These are phyloP conservation scores for Globisporangium takayamanum DNA, from an alignment of 352 stramenopile genomes.

Conservation along the genomic window DNA sequence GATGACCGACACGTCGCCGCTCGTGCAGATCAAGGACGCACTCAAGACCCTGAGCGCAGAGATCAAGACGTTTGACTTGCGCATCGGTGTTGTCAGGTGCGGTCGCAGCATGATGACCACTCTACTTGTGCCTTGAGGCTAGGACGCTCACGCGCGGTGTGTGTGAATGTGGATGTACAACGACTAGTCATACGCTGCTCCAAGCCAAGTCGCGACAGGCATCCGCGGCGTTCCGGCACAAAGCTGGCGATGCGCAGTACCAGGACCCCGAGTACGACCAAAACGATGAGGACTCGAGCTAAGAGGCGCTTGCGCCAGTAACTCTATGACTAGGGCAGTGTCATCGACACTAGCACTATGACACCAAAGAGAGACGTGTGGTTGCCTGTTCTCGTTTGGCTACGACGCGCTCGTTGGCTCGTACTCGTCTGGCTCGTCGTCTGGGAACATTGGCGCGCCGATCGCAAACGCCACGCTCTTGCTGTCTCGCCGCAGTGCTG, in stretches of 20 bases:
- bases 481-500: conserved; percentile 6
- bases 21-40: conserved; percentile 81
- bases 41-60: conserved; percentile 68
- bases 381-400: not conserved
- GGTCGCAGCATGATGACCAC: not conserved
- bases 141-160: not conserved
- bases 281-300: conserved; percentile 78
- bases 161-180: not conserved
- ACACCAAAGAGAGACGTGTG: not conserved
- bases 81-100: conserved; percentile 68
- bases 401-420: not conserved
- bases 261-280: conserved; percentile 73
- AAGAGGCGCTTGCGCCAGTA: not conserved
- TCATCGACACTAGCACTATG: not conserved
- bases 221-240: conserved; percentile 30
- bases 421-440: conserved; percentile 18
- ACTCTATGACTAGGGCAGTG: not conserved
- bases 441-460: conserved; percentile 19
- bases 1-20: conserved; percentile 82
- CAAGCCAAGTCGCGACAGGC: conserved; percentile 65
- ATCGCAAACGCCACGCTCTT: conserved; percentile 16
- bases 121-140: not conserved
- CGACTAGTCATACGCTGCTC: conserved; percentile 56
- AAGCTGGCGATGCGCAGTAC: conserved; percentile 34
- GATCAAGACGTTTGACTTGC: conserved; percentile 81